Evolutionary conservation across 148 eudicot genomes (phyloP).

Genomic region (Vaccinium macrocarpon): DNA sequence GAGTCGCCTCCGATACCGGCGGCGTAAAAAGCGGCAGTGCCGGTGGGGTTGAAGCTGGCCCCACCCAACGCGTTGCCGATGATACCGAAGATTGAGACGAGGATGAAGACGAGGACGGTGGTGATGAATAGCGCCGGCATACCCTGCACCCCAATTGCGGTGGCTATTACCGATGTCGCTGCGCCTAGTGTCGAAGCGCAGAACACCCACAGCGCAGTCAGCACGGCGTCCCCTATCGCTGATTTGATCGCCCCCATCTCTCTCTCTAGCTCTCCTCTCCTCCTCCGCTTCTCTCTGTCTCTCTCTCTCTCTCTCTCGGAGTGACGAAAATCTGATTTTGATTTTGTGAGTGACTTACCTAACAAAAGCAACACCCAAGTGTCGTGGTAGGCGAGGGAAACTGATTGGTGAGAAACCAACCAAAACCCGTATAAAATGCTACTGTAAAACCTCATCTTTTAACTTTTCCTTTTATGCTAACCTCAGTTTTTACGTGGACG

Average conservation of each 20-base stretch:
- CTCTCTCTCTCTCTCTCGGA: not conserved
- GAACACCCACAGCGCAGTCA: conserved; percentile 71
- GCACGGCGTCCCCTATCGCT: conserved; percentile 48
- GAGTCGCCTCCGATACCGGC: conserved; percentile 35
- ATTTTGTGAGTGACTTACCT: conserved; percentile 2
- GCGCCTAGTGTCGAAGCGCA: conserved; percentile 53
- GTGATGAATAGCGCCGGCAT: conserved; percentile 34
- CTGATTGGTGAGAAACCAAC: not conserved
- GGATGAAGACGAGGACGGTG: conserved; percentile 26
- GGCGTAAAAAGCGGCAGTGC: conserved; percentile 40
- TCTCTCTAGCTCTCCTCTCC: conserved; percentile 16
- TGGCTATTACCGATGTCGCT: conserved; percentile 31
- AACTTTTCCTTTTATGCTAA: too few species aligned
- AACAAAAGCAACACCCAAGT: not conserved
- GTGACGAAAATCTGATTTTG: not conserved
- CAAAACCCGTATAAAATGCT: too few species aligned
- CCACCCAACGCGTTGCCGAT: conserved; percentile 39
- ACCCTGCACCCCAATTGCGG: conserved; percentile 37
- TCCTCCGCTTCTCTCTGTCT: not conserved
- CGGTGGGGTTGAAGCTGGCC: conserved; percentile 45
- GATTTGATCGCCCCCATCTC: conserved; percentile 35
- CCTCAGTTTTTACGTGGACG: too few species aligned
- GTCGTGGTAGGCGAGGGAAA: not conserved
- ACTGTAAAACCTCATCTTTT: too few species aligned
- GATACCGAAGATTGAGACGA: conserved; percentile 26